Conservation (phyloP, 495 filamentous ascomycete species). For the Tuber umbilicatum region DNA sequence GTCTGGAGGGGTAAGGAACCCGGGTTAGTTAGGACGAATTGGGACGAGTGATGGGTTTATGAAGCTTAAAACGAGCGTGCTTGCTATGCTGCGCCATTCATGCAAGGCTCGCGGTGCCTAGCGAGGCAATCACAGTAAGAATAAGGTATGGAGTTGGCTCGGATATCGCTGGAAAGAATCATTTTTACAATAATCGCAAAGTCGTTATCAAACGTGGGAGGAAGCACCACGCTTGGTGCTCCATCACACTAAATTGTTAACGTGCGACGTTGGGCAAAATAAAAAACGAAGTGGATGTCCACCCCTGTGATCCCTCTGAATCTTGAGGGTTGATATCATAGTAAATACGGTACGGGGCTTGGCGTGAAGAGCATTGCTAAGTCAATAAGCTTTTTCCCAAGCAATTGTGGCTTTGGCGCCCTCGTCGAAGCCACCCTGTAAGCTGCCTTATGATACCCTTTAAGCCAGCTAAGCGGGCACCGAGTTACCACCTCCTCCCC, state of each 20-base stretch:
- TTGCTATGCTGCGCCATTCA: neutral
- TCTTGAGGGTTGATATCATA: neutral
- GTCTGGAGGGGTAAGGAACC: neutral
- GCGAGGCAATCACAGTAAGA: neutral
- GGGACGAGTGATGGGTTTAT: neutral
- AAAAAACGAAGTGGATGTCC: neutral
- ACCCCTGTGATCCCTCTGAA: neutral
- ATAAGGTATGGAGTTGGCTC: neutral
- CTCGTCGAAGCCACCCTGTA: neutral
- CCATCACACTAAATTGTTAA: neutral
- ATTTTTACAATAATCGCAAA: neutral
- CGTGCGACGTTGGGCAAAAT: neutral
- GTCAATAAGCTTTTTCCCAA: neutral
- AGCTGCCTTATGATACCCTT: neutral
- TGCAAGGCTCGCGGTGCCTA: neutral
- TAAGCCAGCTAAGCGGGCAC: neutral
- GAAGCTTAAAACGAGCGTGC: neutral
- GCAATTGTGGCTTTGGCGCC: neutral
- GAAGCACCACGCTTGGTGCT: neutral
- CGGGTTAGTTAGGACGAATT: neutral
- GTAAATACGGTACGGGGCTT: neutral
- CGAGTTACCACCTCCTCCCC: neutral
- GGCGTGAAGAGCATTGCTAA: neutral
- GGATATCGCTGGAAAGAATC: neutral
- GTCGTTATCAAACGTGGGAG: neutral